Evolutionary conservation across 768 basidiomycete species (phyloP).

Genomic region (Phylloporus rhodoxanthus): DNA sequence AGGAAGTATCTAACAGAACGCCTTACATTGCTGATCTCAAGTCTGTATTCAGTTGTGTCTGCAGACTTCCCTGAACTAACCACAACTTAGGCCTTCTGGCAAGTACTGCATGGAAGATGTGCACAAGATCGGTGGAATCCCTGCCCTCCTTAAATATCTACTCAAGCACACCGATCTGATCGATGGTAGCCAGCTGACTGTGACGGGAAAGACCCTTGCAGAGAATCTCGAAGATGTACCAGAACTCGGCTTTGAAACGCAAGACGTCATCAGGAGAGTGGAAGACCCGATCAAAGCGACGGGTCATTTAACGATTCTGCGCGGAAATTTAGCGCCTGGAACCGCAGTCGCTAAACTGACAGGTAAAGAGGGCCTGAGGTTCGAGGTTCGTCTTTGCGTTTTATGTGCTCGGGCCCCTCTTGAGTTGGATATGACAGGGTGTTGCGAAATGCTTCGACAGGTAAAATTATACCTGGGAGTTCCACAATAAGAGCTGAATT

Average conservation of each 20-base stretch:
- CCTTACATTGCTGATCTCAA: conserved; percentile 84
- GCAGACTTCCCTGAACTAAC: conserved; percentile 3
- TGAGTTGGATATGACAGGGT: conserved; percentile 40
- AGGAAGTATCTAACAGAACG: conserved; percentile 68
- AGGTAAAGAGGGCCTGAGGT: conserved; percentile 82
- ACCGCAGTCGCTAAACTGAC: conserved; percentile 90
- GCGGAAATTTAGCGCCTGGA: conserved; percentile 84
- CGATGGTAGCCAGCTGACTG: conserved; percentile 78
- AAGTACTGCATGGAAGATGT: conserved; percentile 89
- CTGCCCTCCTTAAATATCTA: conserved; percentile 79
- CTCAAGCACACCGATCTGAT: conserved; percentile 72
- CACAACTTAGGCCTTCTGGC: conserved; percentile 58
- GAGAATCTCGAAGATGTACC: conserved; percentile 77
- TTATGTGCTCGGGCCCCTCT: neutral
- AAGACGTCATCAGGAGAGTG: conserved; percentile 70
- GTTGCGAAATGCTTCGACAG: conserved; percentile 73
- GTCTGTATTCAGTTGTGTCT: conserved; percentile 31
- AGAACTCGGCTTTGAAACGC: conserved; percentile 64
- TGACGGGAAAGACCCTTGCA: conserved; percentile 86
- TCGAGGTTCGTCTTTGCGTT: conserved; percentile 49
- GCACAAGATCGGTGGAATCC: conserved; percentile 80
- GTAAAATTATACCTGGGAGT: conserved; percentile 28
- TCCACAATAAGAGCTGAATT: neutral
- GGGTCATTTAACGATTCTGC: conserved; percentile 82
- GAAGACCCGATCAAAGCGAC: conserved; percentile 79